Conservation (phyloP, 164 flowering plant species). For the Kingdonia uniflora region DNA sequence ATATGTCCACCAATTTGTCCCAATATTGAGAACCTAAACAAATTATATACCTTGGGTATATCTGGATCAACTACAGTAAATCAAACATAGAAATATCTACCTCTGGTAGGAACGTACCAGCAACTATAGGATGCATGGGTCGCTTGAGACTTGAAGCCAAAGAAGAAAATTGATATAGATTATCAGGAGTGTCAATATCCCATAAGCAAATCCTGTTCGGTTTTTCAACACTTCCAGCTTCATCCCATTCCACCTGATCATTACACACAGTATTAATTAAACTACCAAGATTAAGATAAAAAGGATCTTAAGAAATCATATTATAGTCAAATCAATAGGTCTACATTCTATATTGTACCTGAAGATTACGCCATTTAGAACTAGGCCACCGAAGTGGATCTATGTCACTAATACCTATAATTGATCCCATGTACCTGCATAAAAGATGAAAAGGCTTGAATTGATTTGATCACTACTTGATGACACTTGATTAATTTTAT, state of each 20-base stretch:
- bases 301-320: too few species aligned
- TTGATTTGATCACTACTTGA: too few species aligned
- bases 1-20: too few species aligned
- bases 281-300: not conserved
- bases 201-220: slow-evolving; percentile 79
- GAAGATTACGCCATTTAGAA: slow-evolving; percentile 97
- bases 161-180: slow-evolving; percentile 80
- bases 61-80: too few species aligned
- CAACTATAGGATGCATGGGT: slow-evolving; percentile 42
- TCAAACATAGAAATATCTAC: too few species aligned
- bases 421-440: slow-evolving; percentile 92
- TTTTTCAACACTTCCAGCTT: slow-evolving; percentile 73
- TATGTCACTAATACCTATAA: slow-evolving; percentile 67
- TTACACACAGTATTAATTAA: too few species aligned
- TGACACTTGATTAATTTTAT: not conserved
- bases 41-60: too few species aligned
- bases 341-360: slow-evolving; percentile 31
- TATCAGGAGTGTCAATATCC: slow-evolving; percentile 96
- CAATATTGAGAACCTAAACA: too few species aligned
- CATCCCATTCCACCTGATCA: slow-evolving; percentile 97
- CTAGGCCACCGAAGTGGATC: slow-evolving; percentile 95
- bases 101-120: slow-evolving; percentile 42
- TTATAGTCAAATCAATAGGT: too few species aligned
- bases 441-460: not conserved
- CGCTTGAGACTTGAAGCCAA: slow-evolving; percentile 72